Evolutionary conservation across 176 grass and related monocot genomes (phyloP).

Genomic region (Poa pratensis): DNA sequence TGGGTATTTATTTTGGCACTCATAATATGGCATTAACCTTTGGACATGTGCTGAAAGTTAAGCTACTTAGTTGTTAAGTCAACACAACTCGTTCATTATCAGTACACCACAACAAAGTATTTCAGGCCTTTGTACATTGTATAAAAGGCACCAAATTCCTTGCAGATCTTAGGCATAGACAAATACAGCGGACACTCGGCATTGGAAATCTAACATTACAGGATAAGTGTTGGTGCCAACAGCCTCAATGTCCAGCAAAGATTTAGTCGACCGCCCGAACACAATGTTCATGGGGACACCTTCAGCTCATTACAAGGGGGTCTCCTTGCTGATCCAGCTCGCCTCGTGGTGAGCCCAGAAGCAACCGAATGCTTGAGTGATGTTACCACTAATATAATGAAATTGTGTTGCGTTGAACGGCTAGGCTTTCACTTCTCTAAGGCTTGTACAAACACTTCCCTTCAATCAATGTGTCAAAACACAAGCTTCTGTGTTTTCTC

Average conservation of each 20-base stretch:
- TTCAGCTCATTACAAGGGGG: background rate
- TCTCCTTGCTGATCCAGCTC: background rate
- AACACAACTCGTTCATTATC: conserved; percentile 13
- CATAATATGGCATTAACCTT: background rate
- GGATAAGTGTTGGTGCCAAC: background rate
- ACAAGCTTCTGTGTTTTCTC: background rate
- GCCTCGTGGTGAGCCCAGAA: background rate
- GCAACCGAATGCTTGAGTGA: background rate
- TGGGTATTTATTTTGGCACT: conserved; percentile 16
- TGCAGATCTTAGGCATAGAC: background rate
- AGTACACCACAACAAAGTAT: conserved; percentile 13
- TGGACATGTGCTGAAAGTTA: conserved; percentile 26
- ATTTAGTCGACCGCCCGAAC: background rate
- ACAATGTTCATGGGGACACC: background rate
- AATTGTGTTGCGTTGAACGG: background rate
- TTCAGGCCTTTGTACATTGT: background rate
- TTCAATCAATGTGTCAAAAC: background rate
- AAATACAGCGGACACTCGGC: background rate
- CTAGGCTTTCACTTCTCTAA: background rate
- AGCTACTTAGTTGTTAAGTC: conserved; percentile 19
- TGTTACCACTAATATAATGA: background rate
- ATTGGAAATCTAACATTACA: conserved; percentile 28
- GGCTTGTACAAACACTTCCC: background rate
- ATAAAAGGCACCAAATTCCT: conserved; percentile 3
- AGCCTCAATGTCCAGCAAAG: background rate